Base-by-base conservation (phyloP, 164 flowering plant species). In the Nymphaea thermarum region DNA sequence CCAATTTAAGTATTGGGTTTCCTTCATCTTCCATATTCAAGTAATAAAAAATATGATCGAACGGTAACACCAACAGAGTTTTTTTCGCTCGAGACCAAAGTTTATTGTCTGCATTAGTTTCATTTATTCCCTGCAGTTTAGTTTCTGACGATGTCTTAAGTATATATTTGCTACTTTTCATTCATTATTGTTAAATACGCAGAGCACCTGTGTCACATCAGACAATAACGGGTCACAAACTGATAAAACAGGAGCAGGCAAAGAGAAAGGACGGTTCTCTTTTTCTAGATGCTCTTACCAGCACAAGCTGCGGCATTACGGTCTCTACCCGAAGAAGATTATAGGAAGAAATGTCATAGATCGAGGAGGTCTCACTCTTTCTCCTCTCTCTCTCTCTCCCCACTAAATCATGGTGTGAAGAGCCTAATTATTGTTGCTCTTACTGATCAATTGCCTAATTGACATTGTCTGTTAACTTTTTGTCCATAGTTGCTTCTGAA, bases 221-320 rank as follows among this genome's bases (percentile, higher is more conserved):
- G 25, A 63, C 42, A 3, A 53, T 25, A 36, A 36, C 4, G 42
- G 65, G 62, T 43, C 7, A 51, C 53, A 55, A 2, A 11, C 12
- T 14, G 64, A 25, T 25, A 25, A 25, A 25, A 25, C 66, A 16
- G 15, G 11, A n/a, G 43, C 12, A 15, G 71, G 65, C 18, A 60
- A 43, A 59, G 65, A 47, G 67, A 70, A 60, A 60, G 36, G 64
- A 65, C 45, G 10, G 68, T 65, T 16, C 3, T 17, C 43, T 68
- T 44, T 53, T 60, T 59, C n/a, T 6, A 18, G 55, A 53, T 7
- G 5, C 59, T 43, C 12, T 41, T 51, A 7, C 63, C 51, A 4
- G 63, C 60, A 36, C 66, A 55, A 18, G 53, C 17, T 66, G 60
- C 64, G 53, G n/a, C 63, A 60, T 44, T 17, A 60, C 62, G 16